A percentile compares a stretch with the other conserved stretches of the same genome.
Conservation (phyloP, 345 rosid species). For the Lumnitzera racemosa region DNA sequence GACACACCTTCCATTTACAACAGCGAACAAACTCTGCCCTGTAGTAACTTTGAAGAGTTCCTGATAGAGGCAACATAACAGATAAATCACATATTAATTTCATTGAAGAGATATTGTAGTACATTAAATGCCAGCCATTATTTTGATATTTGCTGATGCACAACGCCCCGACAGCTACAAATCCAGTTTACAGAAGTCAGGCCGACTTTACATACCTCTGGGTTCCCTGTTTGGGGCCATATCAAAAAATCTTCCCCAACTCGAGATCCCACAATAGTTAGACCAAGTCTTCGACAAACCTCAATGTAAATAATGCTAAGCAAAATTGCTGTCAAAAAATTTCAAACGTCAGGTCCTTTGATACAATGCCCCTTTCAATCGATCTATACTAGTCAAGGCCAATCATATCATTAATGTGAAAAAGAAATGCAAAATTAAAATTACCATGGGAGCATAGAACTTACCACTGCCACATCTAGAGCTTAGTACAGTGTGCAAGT, state of each 20-base stretch:
- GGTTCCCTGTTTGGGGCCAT: slow-evolving; percentile 85
- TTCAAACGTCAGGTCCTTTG: neutral
- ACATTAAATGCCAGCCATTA: too few relatives aligned
- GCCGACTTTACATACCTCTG: slow-evolving; percentile 42
- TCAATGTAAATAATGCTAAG: slow-evolving; percentile 89
- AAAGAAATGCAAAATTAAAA: slow-evolving; percentile 2
- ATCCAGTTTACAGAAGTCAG: neutral
- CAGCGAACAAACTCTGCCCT: slow-evolving; percentile 79
- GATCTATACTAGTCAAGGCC: neutral
- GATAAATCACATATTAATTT: neutral
- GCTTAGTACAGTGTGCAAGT: slow-evolving; percentile 71
- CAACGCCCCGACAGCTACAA: too few relatives aligned
- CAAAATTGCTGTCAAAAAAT: slow-evolving; percentile 62
- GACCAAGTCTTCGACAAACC: slow-evolving; percentile 68
- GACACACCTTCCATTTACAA: slow-evolving; percentile 82
- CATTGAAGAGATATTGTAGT: too few relatives aligned
- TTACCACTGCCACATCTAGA: slow-evolving; percentile 80
- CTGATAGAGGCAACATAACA: slow-evolving; percentile 13
- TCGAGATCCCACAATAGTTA: slow-evolving; percentile 84
- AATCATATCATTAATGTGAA: too few relatives aligned
- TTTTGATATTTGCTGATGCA: too few relatives aligned
- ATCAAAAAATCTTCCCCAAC: slow-evolving; percentile 95
- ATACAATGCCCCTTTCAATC: neutral
- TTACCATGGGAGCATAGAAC: slow-evolving; percentile 6
- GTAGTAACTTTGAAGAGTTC: slow-evolving; percentile 75